phyloP scores from a whole-genome alignment of 176 grass and related monocot species.

The Carex parvula region DNA sequence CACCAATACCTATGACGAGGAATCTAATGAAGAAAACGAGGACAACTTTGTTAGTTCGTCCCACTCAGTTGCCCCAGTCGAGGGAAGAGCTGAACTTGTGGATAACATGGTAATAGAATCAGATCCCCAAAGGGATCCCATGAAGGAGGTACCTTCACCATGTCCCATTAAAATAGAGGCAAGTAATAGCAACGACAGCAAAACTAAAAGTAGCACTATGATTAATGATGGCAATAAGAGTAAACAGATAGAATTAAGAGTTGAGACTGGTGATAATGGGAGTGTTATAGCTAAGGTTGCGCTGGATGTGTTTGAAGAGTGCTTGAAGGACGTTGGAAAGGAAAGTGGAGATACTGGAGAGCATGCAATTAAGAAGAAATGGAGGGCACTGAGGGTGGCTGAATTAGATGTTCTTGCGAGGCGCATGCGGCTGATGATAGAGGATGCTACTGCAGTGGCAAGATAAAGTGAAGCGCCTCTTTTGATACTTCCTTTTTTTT shows the following conservation, averaged over 20 bases:
- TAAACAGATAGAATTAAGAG: conserved; percentile 23
- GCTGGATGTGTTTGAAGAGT: conserved; percentile 72
- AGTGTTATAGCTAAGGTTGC: conserved; percentile 38
- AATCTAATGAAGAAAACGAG: conserved; percentile 43
- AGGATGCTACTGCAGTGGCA: conserved; percentile 34
- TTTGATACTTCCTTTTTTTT: neutral
- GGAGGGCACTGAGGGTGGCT: conserved; percentile 56
- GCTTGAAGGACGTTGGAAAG: conserved; percentile 43
- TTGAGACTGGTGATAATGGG: conserved; percentile 23
- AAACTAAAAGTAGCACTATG: neutral
- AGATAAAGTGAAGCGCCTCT: conserved; percentile 11
- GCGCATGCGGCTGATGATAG: conserved; percentile 61
- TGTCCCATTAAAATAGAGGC: neutral
- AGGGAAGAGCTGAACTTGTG: conserved; percentile 28
- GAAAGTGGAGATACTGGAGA: conserved; percentile 7
- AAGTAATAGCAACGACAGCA: neutral
- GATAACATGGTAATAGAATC: neutral
- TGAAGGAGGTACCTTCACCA: conserved; percentile 28
- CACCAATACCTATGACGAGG: conserved; percentile 19
- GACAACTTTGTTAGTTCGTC: conserved; percentile 18
- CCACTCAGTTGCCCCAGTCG: neutral
- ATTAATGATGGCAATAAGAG: conserved; percentile 26
- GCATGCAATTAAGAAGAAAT: conserved; percentile 45
- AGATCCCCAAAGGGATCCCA: conserved; percentile 21
- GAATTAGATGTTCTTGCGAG: conserved; percentile 59